Percentiles rank a stretch among this genome's conserved stretches.
Conservation (phyloP, 306 rosid species). For the Crotalaria pallida region DNA sequence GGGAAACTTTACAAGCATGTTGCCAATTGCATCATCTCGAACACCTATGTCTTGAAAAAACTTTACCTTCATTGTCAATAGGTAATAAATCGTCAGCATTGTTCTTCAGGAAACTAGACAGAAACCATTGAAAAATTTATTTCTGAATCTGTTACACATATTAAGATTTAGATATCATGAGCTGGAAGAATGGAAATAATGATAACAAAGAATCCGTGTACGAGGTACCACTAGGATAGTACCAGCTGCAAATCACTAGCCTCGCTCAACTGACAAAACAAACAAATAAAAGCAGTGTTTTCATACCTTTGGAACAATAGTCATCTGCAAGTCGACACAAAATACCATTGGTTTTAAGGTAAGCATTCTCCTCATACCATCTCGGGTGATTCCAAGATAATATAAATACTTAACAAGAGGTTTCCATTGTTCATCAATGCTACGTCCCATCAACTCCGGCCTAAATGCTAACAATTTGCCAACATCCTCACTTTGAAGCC, state of each 20-base stretch:
- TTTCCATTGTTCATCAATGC: constrained; percentile 88
- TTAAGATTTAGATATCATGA: background rate
- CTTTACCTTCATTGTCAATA: constrained; percentile 47
- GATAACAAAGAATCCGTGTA: background rate
- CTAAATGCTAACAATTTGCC: constrained; percentile 78
- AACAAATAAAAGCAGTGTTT: background rate
- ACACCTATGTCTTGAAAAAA: constrained; percentile 79
- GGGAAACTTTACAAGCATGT: constrained; percentile 93
- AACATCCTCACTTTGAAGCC: constrained; percentile 61
- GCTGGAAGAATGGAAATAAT: constrained; percentile 7
- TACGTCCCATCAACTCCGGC: constrained; percentile 85
- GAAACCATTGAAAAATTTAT: constrained; percentile 4
- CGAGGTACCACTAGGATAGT: background rate
- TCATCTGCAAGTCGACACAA: constrained; percentile 65
- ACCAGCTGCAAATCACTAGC: background rate
- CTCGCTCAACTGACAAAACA: constrained; percentile 1
- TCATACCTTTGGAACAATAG: constrained; percentile 82
- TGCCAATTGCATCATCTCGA: constrained; percentile 73
- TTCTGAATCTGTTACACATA: background rate
- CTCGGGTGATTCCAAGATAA: constrained; percentile 72
- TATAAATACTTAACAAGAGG: constrained; percentile 84
- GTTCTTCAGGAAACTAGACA: constrained; percentile 15
- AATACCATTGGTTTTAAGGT: constrained; percentile 76
- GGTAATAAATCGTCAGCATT: constrained; percentile 10
- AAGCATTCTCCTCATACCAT: constrained; percentile 93